Conservation (phyloP, 441 rosid species). For the Macaranga tanarius region DNA sequence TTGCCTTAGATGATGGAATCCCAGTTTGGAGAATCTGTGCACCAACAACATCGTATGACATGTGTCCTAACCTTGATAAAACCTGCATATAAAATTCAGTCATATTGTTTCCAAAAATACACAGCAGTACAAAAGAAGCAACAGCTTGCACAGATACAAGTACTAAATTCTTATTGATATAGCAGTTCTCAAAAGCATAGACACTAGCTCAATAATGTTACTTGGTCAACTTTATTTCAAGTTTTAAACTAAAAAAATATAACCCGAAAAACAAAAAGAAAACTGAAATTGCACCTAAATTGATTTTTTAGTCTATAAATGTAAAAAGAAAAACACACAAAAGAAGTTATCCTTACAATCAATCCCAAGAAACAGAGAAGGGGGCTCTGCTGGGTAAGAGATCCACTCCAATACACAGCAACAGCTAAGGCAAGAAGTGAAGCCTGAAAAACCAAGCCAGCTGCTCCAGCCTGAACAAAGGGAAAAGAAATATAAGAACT, state of each 20-base stretch:
- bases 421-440: slow-evolving; percentile 74
- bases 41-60: slow-evolving; percentile 83
- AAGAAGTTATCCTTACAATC: slow-evolving; percentile 51
- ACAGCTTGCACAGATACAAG: neutral
- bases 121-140: neutral
- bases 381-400: slow-evolving; percentile 64
- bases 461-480: slow-evolving; percentile 76
- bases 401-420: slow-evolving; percentile 68
- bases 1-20: slow-evolving; percentile 83
- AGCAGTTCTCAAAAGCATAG: neutral
- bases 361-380: slow-evolving; percentile 69
- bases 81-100: slow-evolving; percentile 43
- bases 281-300: neutral
- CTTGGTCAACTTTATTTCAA: neutral
- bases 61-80: slow-evolving; percentile 84
- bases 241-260: neutral
- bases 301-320: neutral
- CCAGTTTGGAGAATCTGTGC: slow-evolving; percentile 97
- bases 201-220: neutral
- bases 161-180: neutral
- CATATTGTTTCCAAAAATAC: neutral
- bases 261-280: neutral
- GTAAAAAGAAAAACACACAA: slow-evolving; percentile 1
- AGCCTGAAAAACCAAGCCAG: slow-evolving; percentile 80
- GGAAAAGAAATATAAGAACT: slow-evolving; percentile 17